Conservation (phyloP, 2,329 filamentous ascomycete genomes). For the Aureobasidium sp. region DNA sequence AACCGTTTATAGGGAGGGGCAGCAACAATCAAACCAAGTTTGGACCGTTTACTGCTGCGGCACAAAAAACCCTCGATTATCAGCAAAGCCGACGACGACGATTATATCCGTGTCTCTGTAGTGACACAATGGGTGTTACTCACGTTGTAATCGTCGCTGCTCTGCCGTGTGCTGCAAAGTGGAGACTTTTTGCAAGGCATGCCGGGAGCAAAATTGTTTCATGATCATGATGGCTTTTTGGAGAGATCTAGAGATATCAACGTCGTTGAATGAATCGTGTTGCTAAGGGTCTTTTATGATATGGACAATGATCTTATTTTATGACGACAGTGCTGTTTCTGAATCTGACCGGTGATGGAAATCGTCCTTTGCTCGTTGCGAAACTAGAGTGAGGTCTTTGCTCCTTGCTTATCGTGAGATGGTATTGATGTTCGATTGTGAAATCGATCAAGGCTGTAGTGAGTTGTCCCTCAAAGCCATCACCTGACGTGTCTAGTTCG, state of each 20-base stretch:
- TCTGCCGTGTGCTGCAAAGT: not conserved
- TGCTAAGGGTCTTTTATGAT: not conserved
- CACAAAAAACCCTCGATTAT: not conserved
- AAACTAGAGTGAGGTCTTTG: not conserved
- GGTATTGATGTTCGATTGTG: not conserved
- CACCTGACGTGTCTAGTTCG: not conserved
- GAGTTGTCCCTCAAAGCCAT: not conserved
- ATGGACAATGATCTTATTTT: not conserved
- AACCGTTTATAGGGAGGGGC: not conserved
- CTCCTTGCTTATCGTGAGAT: not conserved
- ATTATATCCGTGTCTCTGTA: not conserved
- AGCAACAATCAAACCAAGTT: not conserved
- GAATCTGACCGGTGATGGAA: not conserved
- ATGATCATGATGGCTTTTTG: not conserved
- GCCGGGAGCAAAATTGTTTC: not conserved
- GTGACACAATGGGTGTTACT: not conserved
- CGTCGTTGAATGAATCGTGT: not conserved
- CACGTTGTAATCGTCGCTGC: not conserved
- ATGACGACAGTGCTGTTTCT: not conserved
- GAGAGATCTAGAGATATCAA: not conserved
- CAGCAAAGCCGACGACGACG: not conserved
- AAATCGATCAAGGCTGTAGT: not conserved
- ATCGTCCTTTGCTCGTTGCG: not conserved
- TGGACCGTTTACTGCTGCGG: not conserved
- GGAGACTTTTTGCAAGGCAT: not conserved